These are phyloP conservation scores for Tricladium varicosporioides DNA, from an alignment of 2,329 filamentous ascomycete species.

Conservation along the genomic window DNA sequence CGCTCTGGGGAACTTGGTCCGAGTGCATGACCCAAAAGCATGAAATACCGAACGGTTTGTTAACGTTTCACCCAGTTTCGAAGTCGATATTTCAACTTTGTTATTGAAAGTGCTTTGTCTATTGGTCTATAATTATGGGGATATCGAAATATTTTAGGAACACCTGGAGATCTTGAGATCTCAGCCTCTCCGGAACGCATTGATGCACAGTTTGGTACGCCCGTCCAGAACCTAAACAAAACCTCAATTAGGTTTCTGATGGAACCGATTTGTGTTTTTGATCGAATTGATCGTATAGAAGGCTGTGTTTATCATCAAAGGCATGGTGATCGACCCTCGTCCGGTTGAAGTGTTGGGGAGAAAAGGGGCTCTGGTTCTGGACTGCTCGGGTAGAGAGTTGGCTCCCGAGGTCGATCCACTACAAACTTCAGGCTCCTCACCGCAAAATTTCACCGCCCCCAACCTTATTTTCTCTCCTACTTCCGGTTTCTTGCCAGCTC, in stretches of 20 bases:
- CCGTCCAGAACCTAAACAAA: neutral
- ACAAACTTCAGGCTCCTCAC: too few relatives aligned
- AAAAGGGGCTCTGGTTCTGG: too few relatives aligned
- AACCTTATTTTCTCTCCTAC: too few relatives aligned
- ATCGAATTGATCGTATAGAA: neutral
- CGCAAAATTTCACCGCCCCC: too few relatives aligned
- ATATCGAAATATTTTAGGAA: neutral
- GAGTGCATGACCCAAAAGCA: slow-evolving; percentile 1
- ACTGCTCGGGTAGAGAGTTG: too few relatives aligned
- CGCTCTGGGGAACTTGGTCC: neutral
- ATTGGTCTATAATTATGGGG: neutral
- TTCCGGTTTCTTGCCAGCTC: too few relatives aligned
- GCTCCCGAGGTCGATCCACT: too few relatives aligned
- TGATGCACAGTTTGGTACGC: slow-evolving; percentile 5
- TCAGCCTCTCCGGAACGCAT: slow-evolving; percentile 8
- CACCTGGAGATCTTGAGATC: neutral
- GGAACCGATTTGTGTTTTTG: neutral
- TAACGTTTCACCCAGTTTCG: slow-evolving; percentile 8
- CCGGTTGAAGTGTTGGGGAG: neutral
- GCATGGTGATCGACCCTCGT: neutral
- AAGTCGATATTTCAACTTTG: slow-evolving; percentile 1
- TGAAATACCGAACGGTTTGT: neutral
- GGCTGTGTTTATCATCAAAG: neutral
- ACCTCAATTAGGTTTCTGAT: neutral
- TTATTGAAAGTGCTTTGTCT: neutral